A percentile compares a stretch with the other conserved stretches of the same genome.
Conservation (phyloP, 2,329 filamentous ascomycete species). For the Pseudocercospora fijiensis region DNA sequence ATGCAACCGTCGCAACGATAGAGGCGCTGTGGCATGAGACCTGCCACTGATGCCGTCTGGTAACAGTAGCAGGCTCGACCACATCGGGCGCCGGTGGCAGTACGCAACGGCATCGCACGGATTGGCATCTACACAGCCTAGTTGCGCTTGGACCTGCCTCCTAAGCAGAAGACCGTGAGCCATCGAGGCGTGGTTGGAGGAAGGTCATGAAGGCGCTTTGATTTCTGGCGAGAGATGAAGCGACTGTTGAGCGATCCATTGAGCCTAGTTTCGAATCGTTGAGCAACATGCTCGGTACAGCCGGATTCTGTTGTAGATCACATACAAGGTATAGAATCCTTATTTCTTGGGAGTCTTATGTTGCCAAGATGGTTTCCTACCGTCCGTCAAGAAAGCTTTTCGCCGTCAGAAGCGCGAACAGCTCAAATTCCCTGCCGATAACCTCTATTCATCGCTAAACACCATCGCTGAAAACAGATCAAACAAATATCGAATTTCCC, state of each 20-base stretch:
- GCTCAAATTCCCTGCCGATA: constrained; percentile 1
- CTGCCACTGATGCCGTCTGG: not conserved
- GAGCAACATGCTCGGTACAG: not conserved
- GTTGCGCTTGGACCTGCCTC: not conserved
- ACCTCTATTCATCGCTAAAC: constrained; percentile 13
- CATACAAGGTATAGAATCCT: not conserved
- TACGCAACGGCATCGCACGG: constrained; percentile 1
- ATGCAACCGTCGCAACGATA: not conserved
- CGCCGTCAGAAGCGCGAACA: not conserved
- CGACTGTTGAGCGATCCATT: not conserved
- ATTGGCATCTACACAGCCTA: not conserved
- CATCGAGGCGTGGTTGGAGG: not conserved
- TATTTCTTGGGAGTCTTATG: not conserved
- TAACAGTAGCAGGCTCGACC: not conserved
- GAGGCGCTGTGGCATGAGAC: not conserved
- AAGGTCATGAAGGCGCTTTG: not conserved
- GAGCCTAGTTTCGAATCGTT: not conserved
- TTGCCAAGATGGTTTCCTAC: not conserved
- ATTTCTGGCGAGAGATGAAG: not conserved
- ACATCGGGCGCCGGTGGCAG: not conserved
- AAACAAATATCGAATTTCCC: not conserved
- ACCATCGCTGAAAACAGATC: constrained; percentile 11
- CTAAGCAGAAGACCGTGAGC: not conserved
- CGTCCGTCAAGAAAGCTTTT: constrained; percentile 2
- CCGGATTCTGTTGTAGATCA: not conserved